phyloP scores from a whole-genome alignment of 192 early-diverging fungal species.

The Spizellomyces punctatus region DNA sequence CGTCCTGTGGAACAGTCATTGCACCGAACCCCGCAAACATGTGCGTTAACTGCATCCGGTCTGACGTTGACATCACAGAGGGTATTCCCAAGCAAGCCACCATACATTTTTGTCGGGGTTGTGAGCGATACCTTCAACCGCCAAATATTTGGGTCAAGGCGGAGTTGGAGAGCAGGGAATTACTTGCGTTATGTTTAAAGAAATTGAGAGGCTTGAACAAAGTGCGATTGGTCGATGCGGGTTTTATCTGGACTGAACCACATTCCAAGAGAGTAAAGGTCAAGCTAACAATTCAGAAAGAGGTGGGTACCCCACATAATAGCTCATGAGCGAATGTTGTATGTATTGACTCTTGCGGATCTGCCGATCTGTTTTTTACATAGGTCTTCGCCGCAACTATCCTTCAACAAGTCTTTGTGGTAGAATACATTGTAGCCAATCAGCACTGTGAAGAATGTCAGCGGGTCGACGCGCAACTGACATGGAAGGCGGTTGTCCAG shows the following conservation, averaged over 20 bases:
- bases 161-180: slow-evolving; percentile 86
- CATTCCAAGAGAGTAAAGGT: slow-evolving; percentile 92
- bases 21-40: slow-evolving; percentile 97
- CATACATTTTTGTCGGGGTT: slow-evolving; percentile 94
- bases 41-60: slow-evolving; percentile 98
- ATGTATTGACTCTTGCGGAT: background rate
- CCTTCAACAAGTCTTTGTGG: slow-evolving; percentile 94
- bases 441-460: slow-evolving; percentile 97
- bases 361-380: background rate
- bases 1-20: slow-evolving; percentile 91
- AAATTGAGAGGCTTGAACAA: slow-evolving; percentile 89
- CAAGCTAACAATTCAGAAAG: slow-evolving; percentile 98
- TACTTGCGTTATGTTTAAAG: slow-evolving; percentile 91
- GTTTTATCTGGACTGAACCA: slow-evolving; percentile 98
- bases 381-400: slow-evolving; percentile 90
- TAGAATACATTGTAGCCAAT: slow-evolving; percentile 87
- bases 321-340: background rate
- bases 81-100: slow-evolving; percentile 97
- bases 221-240: slow-evolving; percentile 94
- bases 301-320: slow-evolving; percentile 50
- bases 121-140: slow-evolving; percentile 96
- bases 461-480: slow-evolving; percentile 93
- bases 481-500: slow-evolving; percentile 97
- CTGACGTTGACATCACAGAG: slow-evolving; percentile 97
- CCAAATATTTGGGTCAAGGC: slow-evolving; percentile 88